Evolutionary conservation across 805 yeast species (phyloP), one percentile per base, ranked within the genome.

Genomic region (Starmerella apis): DNA sequence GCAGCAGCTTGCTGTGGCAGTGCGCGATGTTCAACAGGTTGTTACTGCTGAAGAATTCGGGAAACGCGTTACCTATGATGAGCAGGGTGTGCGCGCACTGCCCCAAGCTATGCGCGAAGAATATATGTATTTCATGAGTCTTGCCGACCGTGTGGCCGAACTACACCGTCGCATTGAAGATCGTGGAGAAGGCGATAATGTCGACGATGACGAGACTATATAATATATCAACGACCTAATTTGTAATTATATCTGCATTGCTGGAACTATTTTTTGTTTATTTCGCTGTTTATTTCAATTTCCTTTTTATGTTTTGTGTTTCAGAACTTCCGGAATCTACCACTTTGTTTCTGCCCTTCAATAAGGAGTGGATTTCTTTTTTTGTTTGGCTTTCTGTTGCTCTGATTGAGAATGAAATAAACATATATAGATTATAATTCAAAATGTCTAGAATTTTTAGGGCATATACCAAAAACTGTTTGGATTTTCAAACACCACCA

Each of bases 91-190:
- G 8, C 48, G 41, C 1, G 48, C 55, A 2, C 47, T 52, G n/a
- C 59, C 59, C 2, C 33, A 45, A 4, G 56, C 61, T 9, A 51
- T 68, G 46, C 76, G 74, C 56, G 78, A 76, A 54, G 87, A 82
- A 65, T 80, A 81, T 61, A 68, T 69, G 44, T 71, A 83, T 50
- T 82, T 81, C 62, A 79, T 82, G 78, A 83, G 81, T 61, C 69
- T 83, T 46, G 80, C 86, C 48, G 83, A 81, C 59, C 71, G 75
- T 19, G 78, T 82, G 60, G 87, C 88, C 3, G 85, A 79, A 59
- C 67, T 81, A 32, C 88, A 83, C 63, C 78, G 75, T 47, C 67
- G 68, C 14, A 74, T 56, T 2, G 48, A 56, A 42, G 54, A 53
- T 14, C 44, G 43, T 10, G 55, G 49, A 14, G 59, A 43, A 16